Conservation (phyloP, 192 early-diverging fungal genomes). For the Umbelopsis isabellina region DNA sequence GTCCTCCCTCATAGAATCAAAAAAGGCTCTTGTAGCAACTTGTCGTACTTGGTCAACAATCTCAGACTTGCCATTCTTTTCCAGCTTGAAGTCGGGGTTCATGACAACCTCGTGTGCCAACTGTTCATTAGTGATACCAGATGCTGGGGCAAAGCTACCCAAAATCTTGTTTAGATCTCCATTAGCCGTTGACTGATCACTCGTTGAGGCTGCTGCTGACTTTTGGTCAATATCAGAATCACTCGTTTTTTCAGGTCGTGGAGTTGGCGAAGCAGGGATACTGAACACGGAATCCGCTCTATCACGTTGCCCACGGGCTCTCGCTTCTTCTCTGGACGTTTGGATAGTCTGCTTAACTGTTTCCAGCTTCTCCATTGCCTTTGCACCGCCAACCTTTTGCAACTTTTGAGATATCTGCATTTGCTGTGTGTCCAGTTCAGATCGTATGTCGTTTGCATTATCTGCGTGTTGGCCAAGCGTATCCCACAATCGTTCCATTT, state of each 20-base stretch:
- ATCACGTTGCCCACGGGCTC: slow-evolving; percentile 16
- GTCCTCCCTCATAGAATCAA: slow-evolving; percentile 67
- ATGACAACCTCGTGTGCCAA: slow-evolving; percentile 79
- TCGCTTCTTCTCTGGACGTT: slow-evolving; percentile 15
- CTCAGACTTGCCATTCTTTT: slow-evolving; percentile 33
- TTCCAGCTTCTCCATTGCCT: slow-evolving; percentile 29
- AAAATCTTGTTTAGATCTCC: slow-evolving; percentile 44
- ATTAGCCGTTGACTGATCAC: not conserved
- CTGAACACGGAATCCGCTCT: slow-evolving; percentile 13
- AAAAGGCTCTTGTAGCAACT: slow-evolving; percentile 72
- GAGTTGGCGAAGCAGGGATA: slow-evolving; percentile 9
- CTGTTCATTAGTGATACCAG: slow-evolving; percentile 60
- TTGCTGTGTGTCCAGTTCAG: slow-evolving; percentile 65
- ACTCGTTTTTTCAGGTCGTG: slow-evolving; percentile 5
- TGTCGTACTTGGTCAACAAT: slow-evolving; percentile 61
- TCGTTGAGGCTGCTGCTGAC: not conserved
- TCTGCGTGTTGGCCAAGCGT: slow-evolving; percentile 56
- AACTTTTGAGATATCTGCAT: slow-evolving; percentile 35
- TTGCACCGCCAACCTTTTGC: slow-evolving; percentile 28
- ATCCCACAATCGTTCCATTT: slow-evolving; percentile 68
- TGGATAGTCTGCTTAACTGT: slow-evolving; percentile 27
- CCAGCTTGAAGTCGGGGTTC: slow-evolving; percentile 72
- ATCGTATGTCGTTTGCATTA: slow-evolving; percentile 58
- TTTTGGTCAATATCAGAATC: slow-evolving; percentile 15
- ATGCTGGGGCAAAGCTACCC: slow-evolving; percentile 41